Base-by-base conservation (phyloP, 768 basidiomycete species). In the Lepiota subincarnata region DNA sequence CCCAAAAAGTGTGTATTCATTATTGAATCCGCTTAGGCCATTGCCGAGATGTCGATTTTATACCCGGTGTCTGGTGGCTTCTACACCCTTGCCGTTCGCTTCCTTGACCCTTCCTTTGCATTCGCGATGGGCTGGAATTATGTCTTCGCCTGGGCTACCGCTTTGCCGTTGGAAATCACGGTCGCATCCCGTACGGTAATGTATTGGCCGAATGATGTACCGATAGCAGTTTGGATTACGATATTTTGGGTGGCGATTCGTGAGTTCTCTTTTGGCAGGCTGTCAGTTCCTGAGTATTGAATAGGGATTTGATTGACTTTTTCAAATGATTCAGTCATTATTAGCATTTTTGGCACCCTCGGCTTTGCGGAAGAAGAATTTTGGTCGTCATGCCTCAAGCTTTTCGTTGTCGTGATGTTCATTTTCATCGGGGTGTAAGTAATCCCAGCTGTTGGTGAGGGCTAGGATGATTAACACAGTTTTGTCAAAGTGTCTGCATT, bases 81-180 rank as follows among this genome's bases (percentile, higher is more conserved):
- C 63, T 77, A 77, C 57, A 75, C 75, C 28, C 65, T 76, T 40
- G 72, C 76, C 40, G 62, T 66, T 61, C 74, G 74, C 28, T 76
- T 77, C 62, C 64, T 76, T 55, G 76, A 77, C 50, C 76, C 76
- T 43, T 69, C 73, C 12, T 77, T 75, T 56, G 73, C 73, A 36
- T 76, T 76, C 50, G 71, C 74, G 40, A 77, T 77, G 76, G 76
- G 76, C 2, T 77, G 76, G 76, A 77, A 77, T 48, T 77, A 77
- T 55, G 67, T 70, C 35, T 66, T 77, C 38, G 73, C 75, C 69
- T 77, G 76, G 76, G 74, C 71, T 8, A 59, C 74, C 19, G 72
- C 71, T 1, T 63, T 77, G 35, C 76, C 74, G 0, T 60, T 77
- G 22, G 74, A 77, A 64, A 71, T 76, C 14, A 76, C 74, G 2